phyloP scores from a whole-genome alignment of 106 monocot species.

The Hemerocallis citrina region DNA sequence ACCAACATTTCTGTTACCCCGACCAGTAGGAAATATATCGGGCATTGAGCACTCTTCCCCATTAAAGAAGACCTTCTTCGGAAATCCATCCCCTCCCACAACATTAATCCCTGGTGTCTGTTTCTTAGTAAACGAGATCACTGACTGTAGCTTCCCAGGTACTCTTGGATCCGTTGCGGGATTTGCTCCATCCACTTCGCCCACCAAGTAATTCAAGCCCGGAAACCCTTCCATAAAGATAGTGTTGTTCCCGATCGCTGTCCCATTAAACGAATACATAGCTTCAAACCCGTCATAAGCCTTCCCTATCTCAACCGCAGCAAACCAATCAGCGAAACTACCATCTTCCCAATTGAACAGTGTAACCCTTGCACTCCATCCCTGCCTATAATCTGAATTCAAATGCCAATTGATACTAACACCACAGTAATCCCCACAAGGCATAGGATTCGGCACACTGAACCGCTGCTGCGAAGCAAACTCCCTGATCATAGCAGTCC shows the following conservation, averaged over 20 bases:
- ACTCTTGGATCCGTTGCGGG: slow-evolving; percentile 31
- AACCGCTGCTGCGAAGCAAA: slow-evolving; percentile 44
- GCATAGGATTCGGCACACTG: slow-evolving; percentile 31
- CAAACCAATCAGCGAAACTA: slow-evolving; percentile 49
- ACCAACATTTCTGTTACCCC: slow-evolving; percentile 10
- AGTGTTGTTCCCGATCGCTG: slow-evolving; percentile 31
- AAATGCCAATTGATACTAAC: slow-evolving; percentile 77
- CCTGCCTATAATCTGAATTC: slow-evolving; percentile 33
- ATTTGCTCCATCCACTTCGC: slow-evolving; percentile 28
- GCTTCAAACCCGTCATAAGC: slow-evolving; percentile 52
- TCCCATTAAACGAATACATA: slow-evolving; percentile 60
- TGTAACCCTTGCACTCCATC: slow-evolving; percentile 58
- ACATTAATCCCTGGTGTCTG: slow-evolving; percentile 52
- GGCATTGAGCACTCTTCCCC: slow-evolving; percentile 76
- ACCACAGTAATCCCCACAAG: slow-evolving; percentile 60
- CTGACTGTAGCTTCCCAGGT: slow-evolving; percentile 77
- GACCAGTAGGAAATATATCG: slow-evolving; percentile 19
- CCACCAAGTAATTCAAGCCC: slow-evolving; percentile 52
- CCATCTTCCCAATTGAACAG: slow-evolving; percentile 60
- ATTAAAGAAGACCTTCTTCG: slow-evolving; percentile 53
- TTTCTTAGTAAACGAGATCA: slow-evolving; percentile 66
- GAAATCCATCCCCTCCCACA: slow-evolving; percentile 50
- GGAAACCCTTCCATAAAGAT: slow-evolving; percentile 57
- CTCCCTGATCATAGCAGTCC: slow-evolving; percentile 23
- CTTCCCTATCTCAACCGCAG: slow-evolving; percentile 39